Base-by-base conservation (phyloP, 768 basidiomycete genomes). In the Termitomyces sp. region DNA sequence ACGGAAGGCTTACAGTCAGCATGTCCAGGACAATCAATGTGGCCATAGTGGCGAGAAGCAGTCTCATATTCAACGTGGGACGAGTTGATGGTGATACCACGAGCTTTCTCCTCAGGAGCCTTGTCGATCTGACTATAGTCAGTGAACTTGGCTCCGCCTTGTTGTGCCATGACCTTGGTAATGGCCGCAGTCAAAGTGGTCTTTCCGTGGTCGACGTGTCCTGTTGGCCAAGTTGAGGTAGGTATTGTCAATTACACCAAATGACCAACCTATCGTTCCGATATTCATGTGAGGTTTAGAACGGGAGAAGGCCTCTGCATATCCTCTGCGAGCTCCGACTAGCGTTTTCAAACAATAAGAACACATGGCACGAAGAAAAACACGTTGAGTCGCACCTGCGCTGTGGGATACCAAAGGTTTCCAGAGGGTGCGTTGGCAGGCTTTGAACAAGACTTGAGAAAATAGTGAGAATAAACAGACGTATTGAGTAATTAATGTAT, bases 21-120 rank as follows among this genome's bases (percentile, higher is more conserved):
- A 70, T 96, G 94, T 69, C 93, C 92, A 14, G 93, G 93, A 75
- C 95, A 98, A 75, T 98, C 96, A 68, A 98, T 96, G 72, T 98
- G 96, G 25, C 95, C 96, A 65, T 98, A 98, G 69, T 98, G 96
- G 55, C 96, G 84, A 37, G 72, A 77, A 17, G 77, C 77, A 35
- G 96, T 96, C 80, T 98, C 95, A 71, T 99, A 99, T 72, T 99
- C 97, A 70, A 99, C 95, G 70, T 99, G 97, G 51, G 97, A 85
- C 21, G 97, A 96, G 74, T 96, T 95, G 75, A 99, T 99, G 60
- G 97, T 99, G 75, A 99, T 99, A 74, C 97, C 97, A 71, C 97
- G 92, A 59, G 96, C 96, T 75, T 94, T 96, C 79, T 99, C 97
- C 75, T 99, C 97, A 3, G 97, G 97, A 9, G 97, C 97, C 80